Conservation (phyloP, 495 filamentous ascomycete species). For the Annulohypoxylon moriforme region DNA sequence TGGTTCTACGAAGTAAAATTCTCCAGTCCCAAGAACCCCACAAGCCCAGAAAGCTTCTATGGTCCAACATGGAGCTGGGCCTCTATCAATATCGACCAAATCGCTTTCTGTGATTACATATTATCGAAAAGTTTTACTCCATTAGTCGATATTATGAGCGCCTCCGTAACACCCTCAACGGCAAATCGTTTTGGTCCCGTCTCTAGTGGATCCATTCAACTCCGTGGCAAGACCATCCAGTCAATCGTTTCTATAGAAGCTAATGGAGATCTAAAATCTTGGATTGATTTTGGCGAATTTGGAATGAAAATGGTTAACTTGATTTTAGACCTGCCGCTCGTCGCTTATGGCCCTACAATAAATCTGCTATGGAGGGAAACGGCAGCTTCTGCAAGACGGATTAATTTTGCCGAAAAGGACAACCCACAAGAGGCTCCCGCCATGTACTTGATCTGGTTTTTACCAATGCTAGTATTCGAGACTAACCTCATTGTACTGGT, state of each 20-base stretch:
- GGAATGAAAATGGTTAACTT: background rate
- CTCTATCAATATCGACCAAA: background rate
- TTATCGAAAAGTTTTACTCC: background rate
- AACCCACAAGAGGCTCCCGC: background rate
- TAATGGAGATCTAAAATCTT: background rate
- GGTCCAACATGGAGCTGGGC: slow-evolving; percentile 8
- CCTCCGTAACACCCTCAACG: background rate
- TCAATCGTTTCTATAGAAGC: background rate
- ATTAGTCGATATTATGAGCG: background rate
- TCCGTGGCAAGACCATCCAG: slow-evolving; percentile 1
- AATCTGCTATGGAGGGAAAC: background rate
- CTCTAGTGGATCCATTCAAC: background rate
- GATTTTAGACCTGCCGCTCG: background rate
- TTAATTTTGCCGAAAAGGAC: background rate
- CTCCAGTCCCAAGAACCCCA: background rate
- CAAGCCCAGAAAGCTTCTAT: background rate
- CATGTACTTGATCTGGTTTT: background rate
- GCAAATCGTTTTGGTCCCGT: background rate
- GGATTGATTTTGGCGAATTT: background rate
- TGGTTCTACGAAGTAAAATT: background rate
- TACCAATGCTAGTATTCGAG: background rate
- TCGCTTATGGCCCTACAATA: background rate
- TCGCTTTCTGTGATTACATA: background rate
- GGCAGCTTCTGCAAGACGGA: background rate
- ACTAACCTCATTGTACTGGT: background rate